These are phyloP conservation scores for Aspergillus arachidicola DNA, from an alignment of 2,329 filamentous ascomycete species.

Conservation along the genomic window DNA sequence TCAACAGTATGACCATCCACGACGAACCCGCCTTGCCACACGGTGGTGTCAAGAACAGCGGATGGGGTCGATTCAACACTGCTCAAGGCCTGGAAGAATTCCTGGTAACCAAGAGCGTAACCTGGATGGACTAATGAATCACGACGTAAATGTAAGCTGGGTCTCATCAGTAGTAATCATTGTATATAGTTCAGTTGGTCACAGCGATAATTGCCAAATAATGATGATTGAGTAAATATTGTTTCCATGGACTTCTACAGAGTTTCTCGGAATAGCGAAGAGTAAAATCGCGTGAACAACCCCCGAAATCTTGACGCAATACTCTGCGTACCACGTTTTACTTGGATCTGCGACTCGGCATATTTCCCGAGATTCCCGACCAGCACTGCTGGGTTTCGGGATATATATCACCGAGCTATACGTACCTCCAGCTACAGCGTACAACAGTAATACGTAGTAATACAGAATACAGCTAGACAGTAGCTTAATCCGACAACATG, in stretches of 20 bases:
- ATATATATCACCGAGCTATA: constrained; percentile 3
- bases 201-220: too few species aligned
- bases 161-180: not conserved
- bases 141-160: not conserved
- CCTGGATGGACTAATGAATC: constrained; percentile 50
- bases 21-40: constrained; percentile 65
- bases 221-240: not conserved
- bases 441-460: constrained; percentile 1
- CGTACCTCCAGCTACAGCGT: not conserved
- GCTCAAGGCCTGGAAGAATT: constrained; percentile 60
- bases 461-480: not conserved
- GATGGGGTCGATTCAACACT: constrained; percentile 62
- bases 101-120: constrained; percentile 64
- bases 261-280: not conserved
- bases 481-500: not conserved
- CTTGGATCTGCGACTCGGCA: not conserved
- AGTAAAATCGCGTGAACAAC: not conserved
- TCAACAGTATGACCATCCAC: constrained; percentile 67
- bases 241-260: too few species aligned
- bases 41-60: constrained; percentile 64
- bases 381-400: not conserved
- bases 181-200: constrained; percentile 3
- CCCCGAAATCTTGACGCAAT: not conserved
- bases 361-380: not conserved
- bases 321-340: not conserved